Conservation (phyloP, 768 basidiomycete species). For the Lentinula boryana region DNA sequence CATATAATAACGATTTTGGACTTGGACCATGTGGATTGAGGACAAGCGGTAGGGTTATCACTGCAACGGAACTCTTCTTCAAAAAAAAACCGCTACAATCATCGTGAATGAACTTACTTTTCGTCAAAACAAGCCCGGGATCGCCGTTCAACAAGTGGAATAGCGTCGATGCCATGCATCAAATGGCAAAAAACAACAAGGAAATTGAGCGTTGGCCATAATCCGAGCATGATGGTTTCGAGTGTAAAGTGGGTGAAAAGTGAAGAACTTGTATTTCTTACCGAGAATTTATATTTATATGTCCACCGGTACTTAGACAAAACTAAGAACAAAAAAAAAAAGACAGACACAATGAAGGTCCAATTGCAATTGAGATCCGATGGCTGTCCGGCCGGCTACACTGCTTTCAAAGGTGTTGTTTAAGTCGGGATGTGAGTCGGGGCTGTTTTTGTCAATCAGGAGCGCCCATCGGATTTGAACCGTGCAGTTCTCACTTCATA, state of each 20-base stretch:
- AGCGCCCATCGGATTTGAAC: no score
- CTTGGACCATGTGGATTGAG: not conserved
- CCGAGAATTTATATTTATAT: not conserved
- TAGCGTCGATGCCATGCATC: not conserved
- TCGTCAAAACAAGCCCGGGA: not conserved
- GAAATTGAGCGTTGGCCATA: not conserved
- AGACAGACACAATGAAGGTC: not conserved
- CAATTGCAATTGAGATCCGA: not conserved
- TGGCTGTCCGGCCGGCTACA: not conserved
- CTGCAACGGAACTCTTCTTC: not conserved
- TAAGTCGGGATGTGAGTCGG: not conserved
- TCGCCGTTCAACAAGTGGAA: not conserved
- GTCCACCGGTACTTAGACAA: not conserved
- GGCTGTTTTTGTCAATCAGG: no score
- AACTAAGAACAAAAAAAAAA: not conserved
- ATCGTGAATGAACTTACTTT: not conserved
- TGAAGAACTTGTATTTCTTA: not conserved
- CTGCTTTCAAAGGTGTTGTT: not conserved
- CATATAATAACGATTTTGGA: not conserved
- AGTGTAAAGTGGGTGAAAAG: not conserved
- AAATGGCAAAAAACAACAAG: not conserved
- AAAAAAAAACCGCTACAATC: not conserved
- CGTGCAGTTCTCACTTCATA: no score
- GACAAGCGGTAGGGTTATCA: not conserved
- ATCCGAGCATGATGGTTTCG: not conserved